phyloP scores from a whole-genome alignment of 1,284 basidiomycete genomes.

The Heterobasidion occidentale region DNA sequence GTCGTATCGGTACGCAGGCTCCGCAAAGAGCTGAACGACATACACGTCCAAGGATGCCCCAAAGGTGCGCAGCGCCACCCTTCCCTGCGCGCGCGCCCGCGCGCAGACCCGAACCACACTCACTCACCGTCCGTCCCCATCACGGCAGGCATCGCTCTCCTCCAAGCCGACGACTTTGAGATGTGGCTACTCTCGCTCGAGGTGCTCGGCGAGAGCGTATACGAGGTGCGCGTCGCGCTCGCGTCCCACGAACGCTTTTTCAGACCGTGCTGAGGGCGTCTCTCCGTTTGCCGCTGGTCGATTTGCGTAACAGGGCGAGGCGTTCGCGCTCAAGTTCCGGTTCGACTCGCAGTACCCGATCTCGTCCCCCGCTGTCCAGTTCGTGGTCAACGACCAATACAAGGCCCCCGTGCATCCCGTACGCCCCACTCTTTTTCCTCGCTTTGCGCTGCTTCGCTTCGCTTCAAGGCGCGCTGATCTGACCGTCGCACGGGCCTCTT shows the following conservation, averaged over 20 bases:
- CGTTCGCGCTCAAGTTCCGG: slow-evolving; percentile 68
- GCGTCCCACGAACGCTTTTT: not conserved
- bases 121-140: not conserved
- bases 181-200: slow-evolving; percentile 71
- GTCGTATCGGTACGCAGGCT: slow-evolving; percentile 61
- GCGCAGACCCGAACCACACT: not conserved
- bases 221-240: slow-evolving; percentile 39
- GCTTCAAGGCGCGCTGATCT: slow-evolving; percentile 9
- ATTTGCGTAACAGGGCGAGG: slow-evolving; percentile 48
- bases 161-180: slow-evolving; percentile 66
- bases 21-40: slow-evolving; percentile 67
- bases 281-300: not conserved
- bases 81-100: not conserved
- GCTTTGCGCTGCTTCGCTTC: not conserved
- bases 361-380: slow-evolving; percentile 76
- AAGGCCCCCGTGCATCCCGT: slow-evolving; percentile 71
- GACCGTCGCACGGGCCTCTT: not conserved
- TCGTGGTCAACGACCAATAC: slow-evolving; percentile 55
- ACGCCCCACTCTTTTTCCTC: slow-evolving; percentile 20
- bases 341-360: slow-evolving; percentile 75
- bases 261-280: no score
- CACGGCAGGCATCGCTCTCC: slow-evolving; percentile 54
- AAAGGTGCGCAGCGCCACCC: slow-evolving; percentile 37
- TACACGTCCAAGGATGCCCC: slow-evolving; percentile 63
- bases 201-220: slow-evolving; percentile 72